phyloP scores from a whole-genome alignment of 2,329 filamentous ascomycete species.

The Magnaporthales sp. region DNA sequence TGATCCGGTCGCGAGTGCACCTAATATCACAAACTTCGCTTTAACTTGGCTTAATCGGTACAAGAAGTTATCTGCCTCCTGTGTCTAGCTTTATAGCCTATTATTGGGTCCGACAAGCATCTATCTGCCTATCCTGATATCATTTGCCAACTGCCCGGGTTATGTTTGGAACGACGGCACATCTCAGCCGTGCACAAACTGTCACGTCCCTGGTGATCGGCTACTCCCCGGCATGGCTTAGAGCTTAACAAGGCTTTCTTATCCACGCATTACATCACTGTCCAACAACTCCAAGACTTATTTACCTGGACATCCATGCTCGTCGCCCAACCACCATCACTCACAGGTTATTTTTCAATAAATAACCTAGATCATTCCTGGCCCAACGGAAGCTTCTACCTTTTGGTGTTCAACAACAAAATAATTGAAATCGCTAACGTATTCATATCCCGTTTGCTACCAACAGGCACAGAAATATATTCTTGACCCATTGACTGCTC shows the following conservation, averaged over 20 bases:
- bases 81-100: neutral
- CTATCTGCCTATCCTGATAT: neutral
- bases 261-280: neutral
- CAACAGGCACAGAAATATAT: slow-evolving; percentile 57
- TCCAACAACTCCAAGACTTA: neutral
- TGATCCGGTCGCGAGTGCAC: neutral
- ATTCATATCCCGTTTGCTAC: slow-evolving; percentile 5
- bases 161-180: neutral
- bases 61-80: neutral
- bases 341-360: neutral
- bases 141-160: neutral
- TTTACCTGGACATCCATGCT: neutral
- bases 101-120: neutral
- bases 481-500: slow-evolving; percentile 59
- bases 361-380: neutral
- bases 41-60: neutral
- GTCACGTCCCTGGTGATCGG: neutral
- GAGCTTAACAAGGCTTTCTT: neutral
- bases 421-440: neutral
- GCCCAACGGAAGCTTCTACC: neutral
- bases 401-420: neutral
- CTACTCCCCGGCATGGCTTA: neutral
- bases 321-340: neutral
- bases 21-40: neutral
- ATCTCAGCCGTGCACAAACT: neutral